A percentile compares a stretch with the other conserved stretches of the same genome.
These are phyloP conservation scores for Euphorbia peplus DNA, from an alignment of 345 rosid genomes.

Conservation along the genomic window DNA sequence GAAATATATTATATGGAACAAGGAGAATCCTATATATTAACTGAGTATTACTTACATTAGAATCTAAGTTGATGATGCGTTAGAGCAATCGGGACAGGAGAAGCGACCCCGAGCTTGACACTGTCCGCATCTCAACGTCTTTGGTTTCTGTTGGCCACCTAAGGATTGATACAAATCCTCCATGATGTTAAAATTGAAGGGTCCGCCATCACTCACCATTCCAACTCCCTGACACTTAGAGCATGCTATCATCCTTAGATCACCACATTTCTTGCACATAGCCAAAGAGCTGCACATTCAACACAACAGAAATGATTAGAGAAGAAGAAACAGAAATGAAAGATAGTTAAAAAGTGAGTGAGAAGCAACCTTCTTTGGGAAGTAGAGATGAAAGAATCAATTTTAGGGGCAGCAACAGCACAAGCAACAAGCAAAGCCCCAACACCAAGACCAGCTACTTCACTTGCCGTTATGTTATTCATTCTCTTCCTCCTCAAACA, in stretches of 20 bases:
- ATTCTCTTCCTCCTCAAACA: slow-evolving; percentile 13
- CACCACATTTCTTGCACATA: slow-evolving; percentile 84
- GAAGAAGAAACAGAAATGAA: background rate
- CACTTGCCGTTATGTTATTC: slow-evolving; percentile 64
- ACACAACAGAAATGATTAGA: background rate
- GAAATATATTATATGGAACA: background rate
- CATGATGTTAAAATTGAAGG: slow-evolving; percentile 41
- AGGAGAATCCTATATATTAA: background rate
- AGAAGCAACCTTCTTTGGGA: slow-evolving; percentile 84
- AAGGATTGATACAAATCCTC: slow-evolving; percentile 41
- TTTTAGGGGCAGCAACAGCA: slow-evolving; percentile 62
- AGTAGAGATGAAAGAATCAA: slow-evolving; percentile 68
- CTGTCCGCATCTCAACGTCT: slow-evolving; percentile 41
- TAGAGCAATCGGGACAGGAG: slow-evolving; percentile 68
- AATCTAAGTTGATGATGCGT: slow-evolving; percentile 20
- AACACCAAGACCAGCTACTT: slow-evolving; percentile 69
- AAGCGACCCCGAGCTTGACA: slow-evolving; percentile 75
- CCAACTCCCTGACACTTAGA: slow-evolving; percentile 77
- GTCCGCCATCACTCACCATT: slow-evolving; percentile 47
- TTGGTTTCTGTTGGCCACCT: slow-evolving; percentile 31
- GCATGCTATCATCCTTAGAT: slow-evolving; percentile 71
- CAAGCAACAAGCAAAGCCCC: slow-evolving; percentile 61
- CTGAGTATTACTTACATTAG: background rate
- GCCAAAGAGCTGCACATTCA: slow-evolving; percentile 62
- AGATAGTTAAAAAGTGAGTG: background rate